Percentiles rank a stretch among this genome's conserved stretches.
Conservation (phyloP, 2,329 filamentous ascomycete species). For the Stylonectria norvegica region DNA sequence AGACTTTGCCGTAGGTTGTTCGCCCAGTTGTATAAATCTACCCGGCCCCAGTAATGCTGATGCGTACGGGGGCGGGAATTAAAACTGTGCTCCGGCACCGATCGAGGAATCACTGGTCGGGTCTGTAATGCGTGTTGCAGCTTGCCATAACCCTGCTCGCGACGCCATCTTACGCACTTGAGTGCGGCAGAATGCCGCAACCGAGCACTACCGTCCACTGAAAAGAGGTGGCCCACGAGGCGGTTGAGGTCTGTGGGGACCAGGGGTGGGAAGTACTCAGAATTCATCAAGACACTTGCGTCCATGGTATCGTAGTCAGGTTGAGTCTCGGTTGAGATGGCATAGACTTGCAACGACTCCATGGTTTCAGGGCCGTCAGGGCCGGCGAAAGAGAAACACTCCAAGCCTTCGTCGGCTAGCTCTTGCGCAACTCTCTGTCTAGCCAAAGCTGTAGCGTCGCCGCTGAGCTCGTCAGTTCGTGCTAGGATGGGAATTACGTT, state of each 20-base stretch:
- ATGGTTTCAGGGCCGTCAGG: constrained; percentile 23
- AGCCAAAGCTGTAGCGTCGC: constrained; percentile 53
- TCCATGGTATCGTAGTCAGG: constrained; percentile 83
- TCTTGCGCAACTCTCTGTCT: constrained; percentile 59
- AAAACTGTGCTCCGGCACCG: constrained; percentile 8
- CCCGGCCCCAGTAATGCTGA: constrained; percentile 27
- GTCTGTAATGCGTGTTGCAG: constrained; percentile 18
- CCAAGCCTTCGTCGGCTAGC: constrained; percentile 55
- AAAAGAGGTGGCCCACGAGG: constrained; percentile 73
- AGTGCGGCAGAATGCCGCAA: constrained; percentile 78
- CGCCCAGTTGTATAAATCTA: constrained; percentile 38
- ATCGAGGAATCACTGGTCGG: not conserved
- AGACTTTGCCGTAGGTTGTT: constrained; percentile 36
- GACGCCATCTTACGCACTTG: constrained; percentile 74
- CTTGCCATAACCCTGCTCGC: constrained; percentile 23
- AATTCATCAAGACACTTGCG: constrained; percentile 87
- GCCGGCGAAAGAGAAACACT: constrained; percentile 62
- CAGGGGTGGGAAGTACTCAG: constrained; percentile 82
- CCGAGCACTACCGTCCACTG: constrained; percentile 73
- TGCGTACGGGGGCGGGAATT: constrained; percentile 12
- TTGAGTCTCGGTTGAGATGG: constrained; percentile 70
- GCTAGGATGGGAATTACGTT: constrained; percentile 84
- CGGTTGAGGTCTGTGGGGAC: constrained; percentile 67
- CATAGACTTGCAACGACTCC: constrained; percentile 55
- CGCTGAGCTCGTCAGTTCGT: constrained; percentile 65